Base-by-base conservation (phyloP, 768 basidiomycete genomes). In the Crucibulum laeve region DNA sequence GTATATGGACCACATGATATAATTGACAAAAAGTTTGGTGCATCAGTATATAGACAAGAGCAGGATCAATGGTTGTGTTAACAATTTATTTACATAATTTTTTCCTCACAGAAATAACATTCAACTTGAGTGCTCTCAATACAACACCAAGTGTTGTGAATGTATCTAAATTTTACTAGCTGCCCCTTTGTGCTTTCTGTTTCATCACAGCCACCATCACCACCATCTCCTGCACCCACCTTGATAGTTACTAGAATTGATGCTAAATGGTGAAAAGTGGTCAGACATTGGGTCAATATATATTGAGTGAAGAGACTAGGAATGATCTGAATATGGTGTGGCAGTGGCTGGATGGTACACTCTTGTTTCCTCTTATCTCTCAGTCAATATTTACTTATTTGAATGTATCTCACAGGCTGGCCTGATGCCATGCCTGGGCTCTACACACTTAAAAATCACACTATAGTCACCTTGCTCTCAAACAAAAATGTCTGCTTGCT, bases 401-500 rank as follows among this genome's bases (percentile, higher is more conserved):
- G 34, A 10, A 8, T 25, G 30, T 17, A 5, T 15, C 23, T 15
- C 18, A 10, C 46, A 82, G 83, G 70, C 3, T 86, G 82, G 77
- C 68, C 75, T 3, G 84, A 86, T 51, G 53, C 73, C 4, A 48
- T 67, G 3, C 61, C 68, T 0, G 79, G 78, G 0, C 62, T 86
- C 11, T 51, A 68, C 34, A 63, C 62, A 3, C 57, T 86, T 39
- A 80, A 79, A 64, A 69, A 77, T 37, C 55, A 72, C 4, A 56
- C 56, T 0, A 68, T 82, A 38, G 70, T 84, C 8, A 68, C 68
- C 1, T 68, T 75, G 3, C 61, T 86, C 0, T 84, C 82, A 0
- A 86, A 86, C 46, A 83, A 81, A 6, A 86, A 79, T 51, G 65
- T 82, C 30, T 64, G 76, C 14, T 61, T 84, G 4, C 65, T 85